Evolutionary conservation across 2,329 filamentous ascomycete genomes (phyloP), one percentile per base, ranked within the genome.

Genomic region (Aspergillus clavatus): DNA sequence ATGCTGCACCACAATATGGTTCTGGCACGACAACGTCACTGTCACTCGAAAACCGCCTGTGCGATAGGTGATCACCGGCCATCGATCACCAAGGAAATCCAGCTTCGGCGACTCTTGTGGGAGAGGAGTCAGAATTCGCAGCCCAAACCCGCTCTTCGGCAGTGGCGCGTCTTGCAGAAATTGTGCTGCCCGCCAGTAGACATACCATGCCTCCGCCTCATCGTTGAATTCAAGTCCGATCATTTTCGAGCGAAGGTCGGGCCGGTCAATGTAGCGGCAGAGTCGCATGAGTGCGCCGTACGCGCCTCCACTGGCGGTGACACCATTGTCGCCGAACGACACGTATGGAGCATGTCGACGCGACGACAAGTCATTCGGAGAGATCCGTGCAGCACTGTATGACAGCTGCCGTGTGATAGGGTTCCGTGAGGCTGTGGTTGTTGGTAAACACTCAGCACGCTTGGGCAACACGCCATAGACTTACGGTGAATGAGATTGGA

Each of bases 191-290:
- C 23, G 23, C 23, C 23, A 24, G 23, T 24, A 24, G 23, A 24
- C 23, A 24, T 24, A 24, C 23, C 23, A 24, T 4, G 23, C 23
- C 8, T 24, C 23, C 8, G 5, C 18, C 38, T 28, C 18, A 37
- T 43, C 46, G 14, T 35, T 37, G 27, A 29, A 27, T 24, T 43
- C 49, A 3, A 51, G 26, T 24, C 28, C 43, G 22, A 51, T 27
- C 31, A 51, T 40, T n/a, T 33, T 26, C 2, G 48, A 51, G 26
- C 28, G 29, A n/a, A 51, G 42, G 27, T 46, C 40, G 7, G 26
- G 14, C 22, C 39, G 44, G 7, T 46, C 40, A 4, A 46, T 18
- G 19, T 43, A 38, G 3, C 36, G 39, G 21, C 40, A 42, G n/a
- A 46, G 27, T 26, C 44, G 33, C 22, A 46, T 40, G n/a, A 46